Conservation (phyloP, 768 basidiomycete species). For the Russula foetens region DNA sequence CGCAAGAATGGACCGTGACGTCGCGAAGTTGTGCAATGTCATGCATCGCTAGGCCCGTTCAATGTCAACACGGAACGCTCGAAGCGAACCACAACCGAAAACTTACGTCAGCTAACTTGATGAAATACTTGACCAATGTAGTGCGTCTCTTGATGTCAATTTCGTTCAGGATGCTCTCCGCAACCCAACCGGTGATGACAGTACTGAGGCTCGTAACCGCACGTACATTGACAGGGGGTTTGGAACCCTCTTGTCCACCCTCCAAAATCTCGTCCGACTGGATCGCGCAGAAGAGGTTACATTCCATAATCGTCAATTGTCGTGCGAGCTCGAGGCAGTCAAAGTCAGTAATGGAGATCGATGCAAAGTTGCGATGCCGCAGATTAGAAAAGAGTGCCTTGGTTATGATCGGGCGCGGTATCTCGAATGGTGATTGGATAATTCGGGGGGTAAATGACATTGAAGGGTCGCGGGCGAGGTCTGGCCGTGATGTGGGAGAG, state of each 20-base stretch:
- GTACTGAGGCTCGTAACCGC: slow-evolving; percentile 86
- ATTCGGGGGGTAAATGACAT: slow-evolving; percentile 62
- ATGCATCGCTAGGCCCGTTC: slow-evolving; percentile 67
- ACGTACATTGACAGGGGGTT: slow-evolving; percentile 62
- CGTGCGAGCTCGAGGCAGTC: slow-evolving; percentile 87
- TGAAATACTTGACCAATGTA: slow-evolving; percentile 76
- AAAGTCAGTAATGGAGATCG: slow-evolving; percentile 79
- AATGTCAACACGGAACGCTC: neutral
- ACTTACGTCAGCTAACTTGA: slow-evolving; percentile 87
- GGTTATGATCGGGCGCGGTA: slow-evolving; percentile 82
- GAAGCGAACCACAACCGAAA: neutral
- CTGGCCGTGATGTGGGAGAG: slow-evolving; percentile 48
- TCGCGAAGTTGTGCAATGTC: slow-evolving; percentile 81
- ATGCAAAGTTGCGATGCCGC: slow-evolving; percentile 52
- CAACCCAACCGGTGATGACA: slow-evolving; percentile 91
- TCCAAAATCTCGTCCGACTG: slow-evolving; percentile 84
- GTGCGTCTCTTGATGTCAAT: slow-evolving; percentile 81
- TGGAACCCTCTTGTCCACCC: slow-evolving; percentile 62
- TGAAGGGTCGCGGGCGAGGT: slow-evolving; percentile 65
- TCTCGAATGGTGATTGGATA: slow-evolving; percentile 43
- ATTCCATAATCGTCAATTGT: slow-evolving; percentile 93
- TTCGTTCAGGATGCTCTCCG: slow-evolving; percentile 89
- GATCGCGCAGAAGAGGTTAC: slow-evolving; percentile 77
- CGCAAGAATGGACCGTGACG: slow-evolving; percentile 85
- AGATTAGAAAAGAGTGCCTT: slow-evolving; percentile 65